phyloP scores from a whole-genome alignment of 352 stramenopile genomes.

The Globisporangium middletonii region DNA sequence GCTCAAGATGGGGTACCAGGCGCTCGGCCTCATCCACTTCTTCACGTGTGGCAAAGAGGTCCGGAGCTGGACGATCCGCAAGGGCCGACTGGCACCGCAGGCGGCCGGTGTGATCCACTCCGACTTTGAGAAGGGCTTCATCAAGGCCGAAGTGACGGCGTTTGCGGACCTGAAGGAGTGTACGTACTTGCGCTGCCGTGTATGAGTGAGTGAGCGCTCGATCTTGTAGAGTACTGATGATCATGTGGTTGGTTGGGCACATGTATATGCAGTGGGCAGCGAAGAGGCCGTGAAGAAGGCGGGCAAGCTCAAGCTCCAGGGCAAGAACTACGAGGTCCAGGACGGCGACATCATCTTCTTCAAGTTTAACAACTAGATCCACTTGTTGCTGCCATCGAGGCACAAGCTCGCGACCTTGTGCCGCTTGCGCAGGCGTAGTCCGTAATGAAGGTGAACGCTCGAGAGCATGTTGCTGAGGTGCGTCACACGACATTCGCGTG shows the following conservation, averaged over 20 bases:
- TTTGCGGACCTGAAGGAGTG: conserved; percentile 88
- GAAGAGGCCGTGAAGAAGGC: conserved; percentile 89
- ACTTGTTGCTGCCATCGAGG: too few species aligned
- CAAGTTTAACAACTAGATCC: conserved; percentile 89
- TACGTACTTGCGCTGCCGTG: conserved; percentile 31
- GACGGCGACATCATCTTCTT: conserved; percentile 90
- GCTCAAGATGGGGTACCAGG: conserved; percentile 96
- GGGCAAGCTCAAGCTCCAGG: conserved; percentile 85
- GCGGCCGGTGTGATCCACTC: conserved; percentile 98
- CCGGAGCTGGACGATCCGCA: conserved; percentile 98
- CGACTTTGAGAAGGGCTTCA: conserved; percentile 99
- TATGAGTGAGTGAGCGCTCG: not conserved
- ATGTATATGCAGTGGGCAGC: conserved; percentile 40
- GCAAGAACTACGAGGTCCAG: conserved; percentile 89
- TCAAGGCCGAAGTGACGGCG: conserved; percentile 90
- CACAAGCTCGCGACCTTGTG: too few species aligned
- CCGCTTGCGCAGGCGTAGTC: too few species aligned
- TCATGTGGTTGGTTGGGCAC: not conserved
- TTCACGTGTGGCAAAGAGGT: conserved; percentile 99
- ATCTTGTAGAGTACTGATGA: not conserved
- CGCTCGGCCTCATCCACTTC: conserved; percentile 98
- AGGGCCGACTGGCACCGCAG: conserved; percentile 94
- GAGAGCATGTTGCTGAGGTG: too few species aligned
- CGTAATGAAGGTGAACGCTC: too few species aligned
- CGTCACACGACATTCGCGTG: too few species aligned